Base-by-base conservation (phyloP, 2,329 filamentous ascomycete genomes). In the Ophiocordyceps unilateralis region DNA sequence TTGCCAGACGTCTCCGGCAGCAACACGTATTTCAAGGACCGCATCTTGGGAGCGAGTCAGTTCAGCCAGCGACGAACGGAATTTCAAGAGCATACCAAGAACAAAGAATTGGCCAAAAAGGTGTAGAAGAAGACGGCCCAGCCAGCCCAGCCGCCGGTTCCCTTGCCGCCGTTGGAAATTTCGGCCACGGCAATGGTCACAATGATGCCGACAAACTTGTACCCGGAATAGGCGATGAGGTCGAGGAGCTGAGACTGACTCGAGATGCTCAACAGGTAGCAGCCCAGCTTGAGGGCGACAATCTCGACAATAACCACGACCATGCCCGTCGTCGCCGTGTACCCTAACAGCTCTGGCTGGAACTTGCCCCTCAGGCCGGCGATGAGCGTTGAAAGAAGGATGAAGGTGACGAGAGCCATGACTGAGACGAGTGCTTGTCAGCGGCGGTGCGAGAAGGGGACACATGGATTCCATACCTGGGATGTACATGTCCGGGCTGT, bases 401-500 rank as follows among this genome's bases (percentile, higher is more conserved):
- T 93, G 62, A 98, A 98, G 21, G 91, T 98, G 40, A 96, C 87
- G 43, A 98, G 70, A 1, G 91, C 89, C 91, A 98, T 98, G 55
- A 93, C 82, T 61, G 26, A 40, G 7, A 11, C 9, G 32, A 20
- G 4, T n/a, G 9, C 14, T 10, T n/a, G 50, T 59, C 43, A 59
- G 57, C 41, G 14, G 21, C 15, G 12, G 11, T 7, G 21, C 21
- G 12, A 39, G 5, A n/a, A 22, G 12, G 4, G 3, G 24, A 5
- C 1, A 12, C 8, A 39, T 23, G n/a, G 21, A 9, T 3, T n/a
- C 11, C 32, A 19, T 52, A 70, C 66, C 63, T 46, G 88, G 88
- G 54, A 98, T 98, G 66, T 98, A 98, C 88, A 98, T 96, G 64
- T 98, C 91, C 15, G 93, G 91, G 50, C 86, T 93, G 65, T 98